Percentiles rank a stretch among this genome's conserved stretches.
These are phyloP conservation scores for Trametes versicolor DNA, from an alignment of 1,284 basidiomycete species.

Conservation along the genomic window DNA sequence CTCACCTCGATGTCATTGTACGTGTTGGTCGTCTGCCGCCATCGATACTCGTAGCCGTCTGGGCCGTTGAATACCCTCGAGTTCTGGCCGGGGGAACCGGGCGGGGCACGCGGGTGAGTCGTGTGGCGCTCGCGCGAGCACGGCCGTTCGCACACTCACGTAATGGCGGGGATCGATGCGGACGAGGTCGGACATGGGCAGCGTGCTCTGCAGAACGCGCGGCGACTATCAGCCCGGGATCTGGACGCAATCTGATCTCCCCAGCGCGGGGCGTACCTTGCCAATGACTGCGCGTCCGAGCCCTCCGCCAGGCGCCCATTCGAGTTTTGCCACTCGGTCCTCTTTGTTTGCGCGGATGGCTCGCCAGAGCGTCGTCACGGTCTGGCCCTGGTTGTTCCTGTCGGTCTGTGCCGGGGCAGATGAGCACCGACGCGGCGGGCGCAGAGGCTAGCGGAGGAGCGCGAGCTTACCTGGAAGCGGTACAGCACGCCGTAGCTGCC, in stretches of 20 bases:
- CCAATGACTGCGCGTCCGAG: constrained; percentile 85
- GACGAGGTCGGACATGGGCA: constrained; percentile 83
- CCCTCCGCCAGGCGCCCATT: constrained; percentile 82
- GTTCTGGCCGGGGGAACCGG: constrained; percentile 39
- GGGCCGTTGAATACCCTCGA: constrained; percentile 82
- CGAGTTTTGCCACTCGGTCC: constrained; percentile 85
- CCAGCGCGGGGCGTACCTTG: constrained; percentile 59
- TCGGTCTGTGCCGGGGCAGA: constrained; percentile 61
- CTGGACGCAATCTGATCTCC: constrained; percentile 36
- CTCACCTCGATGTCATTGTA: constrained; percentile 70
- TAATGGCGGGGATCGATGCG: constrained; percentile 64
- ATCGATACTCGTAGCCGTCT: constrained; percentile 80
- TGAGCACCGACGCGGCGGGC: constrained; percentile 28
- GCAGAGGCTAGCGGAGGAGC: constrained; percentile 24
- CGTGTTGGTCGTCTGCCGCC: constrained; percentile 69
- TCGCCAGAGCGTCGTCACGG: constrained; percentile 78
- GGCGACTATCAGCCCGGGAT: constrained; percentile 32
- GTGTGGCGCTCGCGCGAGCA: constrained; percentile 24
- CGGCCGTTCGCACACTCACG: constrained; percentile 30
- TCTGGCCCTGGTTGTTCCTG: constrained; percentile 67
- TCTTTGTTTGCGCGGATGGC: constrained; percentile 82
- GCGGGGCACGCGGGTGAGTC: constrained; percentile 20
- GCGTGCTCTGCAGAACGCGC: constrained; percentile 60
- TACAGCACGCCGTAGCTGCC: constrained; percentile 83
- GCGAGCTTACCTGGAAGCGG: constrained; percentile 72